phyloP scores from a whole-genome alignment of 2,329 filamentous ascomycete species.

The Aspergillus texensis region DNA sequence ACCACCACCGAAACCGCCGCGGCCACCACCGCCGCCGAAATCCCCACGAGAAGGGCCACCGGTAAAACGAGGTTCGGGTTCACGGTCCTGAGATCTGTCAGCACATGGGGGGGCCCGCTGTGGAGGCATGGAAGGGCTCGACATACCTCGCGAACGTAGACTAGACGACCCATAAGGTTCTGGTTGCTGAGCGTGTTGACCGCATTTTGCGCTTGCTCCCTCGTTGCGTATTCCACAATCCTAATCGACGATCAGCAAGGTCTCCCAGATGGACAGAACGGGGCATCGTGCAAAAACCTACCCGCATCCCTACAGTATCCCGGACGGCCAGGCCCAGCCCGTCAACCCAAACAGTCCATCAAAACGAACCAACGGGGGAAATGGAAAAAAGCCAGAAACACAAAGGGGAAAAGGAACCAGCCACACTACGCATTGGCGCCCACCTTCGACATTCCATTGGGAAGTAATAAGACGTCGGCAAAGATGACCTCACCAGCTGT shows the following conservation, averaged over 20 bases:
- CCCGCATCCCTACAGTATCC: conserved; percentile 98
- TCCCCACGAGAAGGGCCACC: conserved; percentile 70
- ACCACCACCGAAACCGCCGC: conserved; percentile 58
- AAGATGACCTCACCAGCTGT: conserved; percentile 98
- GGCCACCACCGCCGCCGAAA: conserved; percentile 55
- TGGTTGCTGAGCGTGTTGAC: conserved; percentile 98
- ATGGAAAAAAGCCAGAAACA: conserved; percentile 58
- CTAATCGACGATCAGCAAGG: conserved; percentile 48
- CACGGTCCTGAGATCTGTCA: conserved; percentile 72
- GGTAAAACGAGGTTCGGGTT: conserved; percentile 95
- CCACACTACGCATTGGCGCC: conserved; percentile 88
- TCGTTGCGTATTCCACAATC: conserved; percentile 99
- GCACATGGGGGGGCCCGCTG: conserved; percentile 11
- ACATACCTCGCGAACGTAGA: conserved; percentile 93
- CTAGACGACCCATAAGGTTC: conserved; percentile 95
- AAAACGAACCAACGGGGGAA: conserved; percentile 58
- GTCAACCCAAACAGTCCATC: conserved; percentile 97
- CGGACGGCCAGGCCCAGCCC: conserved; percentile 90
- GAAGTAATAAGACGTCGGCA: conserved; percentile 98
- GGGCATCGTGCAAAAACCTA: conserved; percentile 57
- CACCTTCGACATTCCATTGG: conserved; percentile 99
- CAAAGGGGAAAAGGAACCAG: conserved; percentile 70
- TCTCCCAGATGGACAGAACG: neutral
- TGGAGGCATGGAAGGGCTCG: neutral
- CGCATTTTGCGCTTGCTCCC: conserved; percentile 97